Base-by-base conservation (phyloP, 441 rosid species). In the Populus hybrid region DNA sequence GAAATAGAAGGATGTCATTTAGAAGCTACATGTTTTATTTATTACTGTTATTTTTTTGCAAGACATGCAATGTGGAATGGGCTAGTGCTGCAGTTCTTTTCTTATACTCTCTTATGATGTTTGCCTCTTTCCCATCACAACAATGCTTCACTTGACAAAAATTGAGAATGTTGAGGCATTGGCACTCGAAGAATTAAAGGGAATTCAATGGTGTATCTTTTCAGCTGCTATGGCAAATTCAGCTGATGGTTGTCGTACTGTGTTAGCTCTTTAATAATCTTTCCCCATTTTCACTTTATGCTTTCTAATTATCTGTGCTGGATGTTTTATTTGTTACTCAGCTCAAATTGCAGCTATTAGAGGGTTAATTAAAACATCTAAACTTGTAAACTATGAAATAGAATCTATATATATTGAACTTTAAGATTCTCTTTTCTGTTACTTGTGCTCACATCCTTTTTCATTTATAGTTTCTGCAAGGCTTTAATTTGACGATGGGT, bases 401-500 rank as follows among this genome's bases (percentile, higher is more conserved):
- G 61, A 53, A 53, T 53, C 21, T 53, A 64, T 64, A 24, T 24
- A 21, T 12, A 23, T 3, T 23, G 16, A 64, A 64, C 68, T 64
- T 24, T 64, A 64, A 26, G 68, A 12, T 9, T 61, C 61, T 64
- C 68, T 64, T 64, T 64, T 64, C 16, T 64, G 68, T 24, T 9
- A 64, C 16, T 64, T 24, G 68, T 64, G 61, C 61, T 53, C n/a
- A 42, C 63, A 59, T 8, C 11, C 21, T 35, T 66, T 72, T 69
- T 56, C 31, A 29, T 29, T 29, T 29, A 29, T 29, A 21, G 40
- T 33, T 1, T 68, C 70, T 76, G 66, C 69, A 45, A 42, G 78
- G 66, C 40, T 53, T 53, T 53, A n/a, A 29, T 42, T 61, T 23
- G 73, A 65, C 28, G 23, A 42, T 73, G 75, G 69, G 16, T 63